phyloP scores from a whole-genome alignment of 179 eudicot genomes.

The Patellifolia procumbens region DNA sequence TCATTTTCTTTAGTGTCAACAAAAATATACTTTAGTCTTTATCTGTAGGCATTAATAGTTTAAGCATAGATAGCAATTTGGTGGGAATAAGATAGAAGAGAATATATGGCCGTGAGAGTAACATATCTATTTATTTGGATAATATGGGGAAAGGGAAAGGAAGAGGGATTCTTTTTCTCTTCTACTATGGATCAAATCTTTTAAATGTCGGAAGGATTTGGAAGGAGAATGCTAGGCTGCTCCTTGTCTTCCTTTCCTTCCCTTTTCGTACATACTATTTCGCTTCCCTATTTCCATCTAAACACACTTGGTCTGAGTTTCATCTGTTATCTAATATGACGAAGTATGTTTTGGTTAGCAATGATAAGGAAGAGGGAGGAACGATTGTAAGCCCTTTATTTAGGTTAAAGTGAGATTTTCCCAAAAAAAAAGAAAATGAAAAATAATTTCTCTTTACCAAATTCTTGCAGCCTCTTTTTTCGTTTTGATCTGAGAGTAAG shows the following conservation, averaged over 20 bases:
- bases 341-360: neutral
- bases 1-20: neutral
- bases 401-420: neutral
- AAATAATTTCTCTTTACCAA: neutral
- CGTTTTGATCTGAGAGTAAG: conserved; percentile 1
- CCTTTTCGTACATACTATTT: no score
- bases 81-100: neutral
- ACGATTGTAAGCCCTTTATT: neutral
- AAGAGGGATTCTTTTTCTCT: neutral
- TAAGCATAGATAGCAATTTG: neutral
- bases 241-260: neutral
- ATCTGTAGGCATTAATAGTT: neutral
- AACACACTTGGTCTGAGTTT: neutral
- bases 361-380: neutral
- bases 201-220: neutral
- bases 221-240: neutral
- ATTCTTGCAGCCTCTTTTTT: neutral
- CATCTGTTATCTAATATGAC: no score
- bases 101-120: no score
- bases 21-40: neutral
- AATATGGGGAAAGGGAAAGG: neutral
- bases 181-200: neutral
- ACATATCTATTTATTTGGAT: no score
- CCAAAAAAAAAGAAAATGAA: no score
- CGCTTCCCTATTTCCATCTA: neutral